Evolutionary conservation across 768 basidiomycete species (phyloP).

Genomic region (Steccherinum ochraceum): DNA sequence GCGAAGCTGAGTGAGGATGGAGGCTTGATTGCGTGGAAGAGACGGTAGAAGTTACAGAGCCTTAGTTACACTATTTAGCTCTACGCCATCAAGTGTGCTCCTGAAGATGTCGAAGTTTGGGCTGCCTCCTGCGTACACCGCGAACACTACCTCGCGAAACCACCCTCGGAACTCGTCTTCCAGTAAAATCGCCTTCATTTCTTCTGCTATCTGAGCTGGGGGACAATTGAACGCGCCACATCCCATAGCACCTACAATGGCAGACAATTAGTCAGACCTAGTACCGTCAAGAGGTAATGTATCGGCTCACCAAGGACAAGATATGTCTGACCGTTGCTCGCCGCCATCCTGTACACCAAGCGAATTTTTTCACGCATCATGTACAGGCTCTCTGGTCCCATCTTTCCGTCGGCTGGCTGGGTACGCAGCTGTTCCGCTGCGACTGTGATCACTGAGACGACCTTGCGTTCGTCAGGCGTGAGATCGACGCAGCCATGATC

Average conservation of each 20-base stretch:
- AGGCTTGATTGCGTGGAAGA: no score
- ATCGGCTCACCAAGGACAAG: slow-evolving; percentile 36
- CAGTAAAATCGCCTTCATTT: slow-evolving; percentile 36
- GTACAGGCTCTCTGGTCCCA: slow-evolving; percentile 17
- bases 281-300: no score
- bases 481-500: slow-evolving; percentile 35
- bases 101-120: slow-evolving; percentile 35
- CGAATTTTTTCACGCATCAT: slow-evolving; percentile 37
- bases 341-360: slow-evolving; percentile 38
- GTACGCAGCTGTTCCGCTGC: no score
- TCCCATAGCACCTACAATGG: slow-evolving; percentile 41
- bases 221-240: slow-evolving; percentile 40
- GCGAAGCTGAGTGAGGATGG: no score
- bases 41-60: no score
- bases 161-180: slow-evolving; percentile 38
- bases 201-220: slow-evolving; percentile 30
- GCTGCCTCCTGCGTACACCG: slow-evolving; percentile 35
- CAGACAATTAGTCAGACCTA: no score
- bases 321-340: slow-evolving; percentile 27
- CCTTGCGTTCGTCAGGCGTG: slow-evolving; percentile 21
- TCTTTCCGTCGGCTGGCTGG: no score
- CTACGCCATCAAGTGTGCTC: slow-evolving; percentile 24
- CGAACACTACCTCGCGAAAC: slow-evolving; percentile 35
- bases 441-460: slow-evolving; percentile 42
- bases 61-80: no score